phyloP scores from a whole-genome alignment of 1,284 basidiomycete genomes.

The Lentinus polychrous region DNA sequence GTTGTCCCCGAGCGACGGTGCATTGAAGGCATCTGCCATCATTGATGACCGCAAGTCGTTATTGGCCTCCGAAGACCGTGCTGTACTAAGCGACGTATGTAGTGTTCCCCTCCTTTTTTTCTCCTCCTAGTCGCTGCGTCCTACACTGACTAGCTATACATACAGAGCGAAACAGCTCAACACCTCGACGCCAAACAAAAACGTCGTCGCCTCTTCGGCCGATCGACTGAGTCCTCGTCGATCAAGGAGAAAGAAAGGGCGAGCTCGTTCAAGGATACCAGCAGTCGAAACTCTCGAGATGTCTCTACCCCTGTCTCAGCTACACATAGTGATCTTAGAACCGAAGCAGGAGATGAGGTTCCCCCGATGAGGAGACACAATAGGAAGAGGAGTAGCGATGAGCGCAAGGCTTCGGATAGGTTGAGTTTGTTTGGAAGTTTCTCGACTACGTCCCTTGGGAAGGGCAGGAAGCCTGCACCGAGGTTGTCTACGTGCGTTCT shows the following conservation, averaged over 20 bases:
- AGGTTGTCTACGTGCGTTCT: slow-evolving; percentile 48
- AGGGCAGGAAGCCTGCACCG: slow-evolving; percentile 75
- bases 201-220: slow-evolving; percentile 55
- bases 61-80: slow-evolving; percentile 43
- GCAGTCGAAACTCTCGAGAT: slow-evolving; percentile 30
- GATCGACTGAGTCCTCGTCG: slow-evolving; percentile 27
- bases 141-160: slow-evolving; percentile 2
- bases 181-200: slow-evolving; percentile 19
- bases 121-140: slow-evolving; percentile 4
- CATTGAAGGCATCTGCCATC: slow-evolving; percentile 36
- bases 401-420: slow-evolving; percentile 47
- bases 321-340: slow-evolving; percentile 18
- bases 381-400: slow-evolving; percentile 48
- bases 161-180: slow-evolving; percentile 37
- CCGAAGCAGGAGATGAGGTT: slow-evolving; percentile 11
- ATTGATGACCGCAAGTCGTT: slow-evolving; percentile 22
- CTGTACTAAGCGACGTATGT: slow-evolving; percentile 62
- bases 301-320: slow-evolving; percentile 19
- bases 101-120: neutral
- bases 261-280: slow-evolving; percentile 26
- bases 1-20: slow-evolving; percentile 56
- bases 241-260: slow-evolving; percentile 23
- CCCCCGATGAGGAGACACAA: slow-evolving; percentile 33
- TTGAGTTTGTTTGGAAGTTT: slow-evolving; percentile 71
- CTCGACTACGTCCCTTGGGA: slow-evolving; percentile 51